Percentiles rank a stretch among this genome's conserved stretches.
phyloP scores from a whole-genome alignment of 495 filamentous ascomycete species.

The Hypoxylon subgilvum region DNA sequence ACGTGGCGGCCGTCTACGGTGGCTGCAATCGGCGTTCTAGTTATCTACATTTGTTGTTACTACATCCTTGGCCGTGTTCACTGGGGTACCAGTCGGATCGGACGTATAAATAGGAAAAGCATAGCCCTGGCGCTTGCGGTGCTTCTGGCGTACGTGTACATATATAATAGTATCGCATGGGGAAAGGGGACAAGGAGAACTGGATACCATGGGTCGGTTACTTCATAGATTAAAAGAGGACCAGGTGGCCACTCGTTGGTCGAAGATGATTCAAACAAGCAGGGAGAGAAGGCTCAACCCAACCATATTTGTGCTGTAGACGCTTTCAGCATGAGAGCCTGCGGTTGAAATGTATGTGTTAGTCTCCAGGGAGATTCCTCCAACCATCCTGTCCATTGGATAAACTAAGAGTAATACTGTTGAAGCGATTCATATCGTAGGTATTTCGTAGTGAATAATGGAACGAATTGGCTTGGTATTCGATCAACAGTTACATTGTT shows the following conservation, averaged over 20 bases:
- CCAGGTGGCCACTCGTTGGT: not conserved
- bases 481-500: constrained; percentile 3
- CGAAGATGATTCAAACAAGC: not conserved
- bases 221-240: constrained; percentile 14
- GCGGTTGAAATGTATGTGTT: not conserved
- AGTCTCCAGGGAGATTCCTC: too few relatives aligned
- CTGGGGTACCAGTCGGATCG: constrained; percentile 11
- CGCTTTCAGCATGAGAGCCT: not conserved
- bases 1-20: not conserved
- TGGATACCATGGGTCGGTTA: constrained; percentile 29
- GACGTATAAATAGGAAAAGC: constrained; percentile 20
- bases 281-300: too few relatives aligned
- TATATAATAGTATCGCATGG: constrained; percentile 33
- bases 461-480: too few relatives aligned
- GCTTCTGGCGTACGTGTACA: constrained; percentile 31
- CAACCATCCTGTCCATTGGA: too few relatives aligned
- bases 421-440: too few relatives aligned
- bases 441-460: too few relatives aligned
- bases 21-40: constrained; percentile 6
- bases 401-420: too few relatives aligned
- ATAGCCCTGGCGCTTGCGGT: constrained; percentile 36
- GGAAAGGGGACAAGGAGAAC: constrained; percentile 15
- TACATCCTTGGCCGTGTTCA: constrained; percentile 13
- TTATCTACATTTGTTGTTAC: constrained; percentile 20
- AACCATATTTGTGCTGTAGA: not conserved